Evolutionary conservation across 2,329 filamentous ascomycete genomes (phyloP).

Genomic region (Pyrenochaeta sp.): DNA sequence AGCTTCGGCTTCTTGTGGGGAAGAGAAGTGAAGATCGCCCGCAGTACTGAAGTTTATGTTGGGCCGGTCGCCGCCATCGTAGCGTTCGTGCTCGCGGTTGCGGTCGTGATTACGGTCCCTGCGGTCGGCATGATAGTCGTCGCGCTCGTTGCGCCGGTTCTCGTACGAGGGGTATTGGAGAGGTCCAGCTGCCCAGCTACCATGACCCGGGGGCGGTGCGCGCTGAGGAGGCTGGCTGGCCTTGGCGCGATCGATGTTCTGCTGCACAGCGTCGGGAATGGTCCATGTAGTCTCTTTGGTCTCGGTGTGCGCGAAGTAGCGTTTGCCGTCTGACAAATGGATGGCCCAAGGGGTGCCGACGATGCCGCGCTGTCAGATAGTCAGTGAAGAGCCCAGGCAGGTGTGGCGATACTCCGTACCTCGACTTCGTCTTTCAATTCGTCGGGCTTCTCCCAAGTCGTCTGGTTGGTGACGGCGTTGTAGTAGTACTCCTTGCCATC

Average conservation of each 20-base stretch:
- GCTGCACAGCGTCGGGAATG: slow-evolving; percentile 75
- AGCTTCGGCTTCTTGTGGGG: slow-evolving; percentile 85
- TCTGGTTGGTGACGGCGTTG: slow-evolving; percentile 83
- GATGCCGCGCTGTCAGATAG: slow-evolving; percentile 72
- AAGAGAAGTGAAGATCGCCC: slow-evolving; percentile 59
- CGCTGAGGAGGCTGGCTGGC: slow-evolving; percentile 53
- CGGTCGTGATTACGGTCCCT: slow-evolving; percentile 44
- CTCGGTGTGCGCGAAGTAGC: slow-evolving; percentile 94
- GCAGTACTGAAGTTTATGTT: slow-evolving; percentile 51
- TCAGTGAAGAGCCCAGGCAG: slow-evolving; percentile 12
- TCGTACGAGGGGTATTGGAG: slow-evolving; percentile 49
- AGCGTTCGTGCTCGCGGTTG: slow-evolving; percentile 59
- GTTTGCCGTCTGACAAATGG: slow-evolving; percentile 78
- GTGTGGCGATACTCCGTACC: slow-evolving; percentile 59
- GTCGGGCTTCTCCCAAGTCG: slow-evolving; percentile 92
- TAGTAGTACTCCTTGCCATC: slow-evolving; percentile 93
- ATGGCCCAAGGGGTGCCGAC: slow-evolving; percentile 90
- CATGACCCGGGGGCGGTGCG: slow-evolving; percentile 48
- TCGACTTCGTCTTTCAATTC: slow-evolving; percentile 86
- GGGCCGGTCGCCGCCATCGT: slow-evolving; percentile 43
- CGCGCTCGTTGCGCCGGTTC: slow-evolving; percentile 38
- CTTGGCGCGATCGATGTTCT: slow-evolving; percentile 80
- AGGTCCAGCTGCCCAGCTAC: slow-evolving; percentile 68
- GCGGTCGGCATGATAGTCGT: slow-evolving; percentile 38
- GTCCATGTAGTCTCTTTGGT: slow-evolving; percentile 94